Base-by-base conservation (phyloP, 176 grass and related monocot species). In the Aegilops longissima region DNA sequence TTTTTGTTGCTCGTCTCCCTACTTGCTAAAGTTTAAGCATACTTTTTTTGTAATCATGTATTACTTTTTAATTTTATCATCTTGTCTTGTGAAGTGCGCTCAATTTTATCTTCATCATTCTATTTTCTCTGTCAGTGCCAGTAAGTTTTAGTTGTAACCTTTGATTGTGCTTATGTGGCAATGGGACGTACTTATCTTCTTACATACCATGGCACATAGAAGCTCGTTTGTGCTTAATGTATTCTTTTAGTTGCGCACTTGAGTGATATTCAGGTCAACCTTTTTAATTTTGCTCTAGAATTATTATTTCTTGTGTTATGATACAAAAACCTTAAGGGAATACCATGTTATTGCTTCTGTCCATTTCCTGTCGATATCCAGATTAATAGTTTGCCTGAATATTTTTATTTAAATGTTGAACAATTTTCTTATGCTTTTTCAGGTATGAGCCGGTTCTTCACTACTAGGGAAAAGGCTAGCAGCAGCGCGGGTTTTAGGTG, bases 391-490 rank as follows among this genome's bases (percentile, higher is more conserved):
- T 80, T 89, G 38, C 7, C n/a, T 42, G 61, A 67, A 42, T 6
- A 52, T 52, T 77, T 71, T 77, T 86, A 23, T 8, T 76, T 33
- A 17, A 89, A 23, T 69, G 12, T 27, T 1, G 18, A 68, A 52
- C 16, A 83, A 65, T 5, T 25, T 27, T 73, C 30, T 78, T 30
- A n/a, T 85, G 51, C 71, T 10, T 76, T 90, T 87, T 80, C 88
- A 99, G 97, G 90, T 89, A 93, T 70, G 97, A 97, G 29, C 61
- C 89, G 31, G 90, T 97, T 86, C 87, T 99, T 79, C n/a, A n/a
- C n/a, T n/a, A n/a, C n/a, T n/a, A n/a, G n/a, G n/a, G n/a, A n/a
- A n/a, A n/a, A n/a, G n/a, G n/a, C n/a, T n/a, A n/a, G n/a, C n/a
- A n/a, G n/a, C n/a, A n/a, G n/a, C n/a, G n/a, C n/a, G n/a, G n/a